Evolutionary conservation across 169 alveolate genomes (phyloP).

Genomic region (Theileria sp.): DNA sequence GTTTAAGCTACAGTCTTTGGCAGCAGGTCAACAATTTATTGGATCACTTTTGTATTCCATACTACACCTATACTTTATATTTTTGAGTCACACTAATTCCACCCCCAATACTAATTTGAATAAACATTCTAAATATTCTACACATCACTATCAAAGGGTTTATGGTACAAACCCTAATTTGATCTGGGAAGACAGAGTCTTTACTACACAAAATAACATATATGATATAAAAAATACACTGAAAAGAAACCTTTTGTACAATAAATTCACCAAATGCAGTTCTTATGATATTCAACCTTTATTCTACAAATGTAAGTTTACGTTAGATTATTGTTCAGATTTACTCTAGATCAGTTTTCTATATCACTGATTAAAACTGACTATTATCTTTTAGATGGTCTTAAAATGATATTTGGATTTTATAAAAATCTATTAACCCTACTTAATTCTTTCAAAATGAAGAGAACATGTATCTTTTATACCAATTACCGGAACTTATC

Average conservation of each 20-base stretch:
- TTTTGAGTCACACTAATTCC: not conserved
- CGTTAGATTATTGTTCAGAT: not conserved
- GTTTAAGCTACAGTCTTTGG: constrained; percentile 11
- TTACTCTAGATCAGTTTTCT: not conserved
- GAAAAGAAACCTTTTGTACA: not conserved
- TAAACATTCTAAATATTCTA: not conserved
- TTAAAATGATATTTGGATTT: not conserved
- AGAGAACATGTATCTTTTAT: not conserved
- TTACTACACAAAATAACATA: not conserved
- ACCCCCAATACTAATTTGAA: not conserved
- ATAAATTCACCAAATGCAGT: not conserved
- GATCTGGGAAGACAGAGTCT: not conserved
- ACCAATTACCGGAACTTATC: not conserved
- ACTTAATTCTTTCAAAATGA: too few relatives aligned
- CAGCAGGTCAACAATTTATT: constrained; percentile 23
- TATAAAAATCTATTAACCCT: not conserved
- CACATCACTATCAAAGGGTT: not conserved
- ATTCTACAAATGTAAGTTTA: not conserved
- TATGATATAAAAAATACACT: not conserved
- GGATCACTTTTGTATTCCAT: constrained; percentile 5
- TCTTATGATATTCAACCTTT: not conserved
- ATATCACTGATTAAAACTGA: not conserved
- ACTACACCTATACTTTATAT: not conserved
- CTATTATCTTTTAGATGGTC: not conserved
- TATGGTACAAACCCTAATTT: not conserved